These are phyloP conservation scores for Hypomontagnella monticulosa DNA, from an alignment of 495 filamentous ascomycete species.

Conservation along the genomic window DNA sequence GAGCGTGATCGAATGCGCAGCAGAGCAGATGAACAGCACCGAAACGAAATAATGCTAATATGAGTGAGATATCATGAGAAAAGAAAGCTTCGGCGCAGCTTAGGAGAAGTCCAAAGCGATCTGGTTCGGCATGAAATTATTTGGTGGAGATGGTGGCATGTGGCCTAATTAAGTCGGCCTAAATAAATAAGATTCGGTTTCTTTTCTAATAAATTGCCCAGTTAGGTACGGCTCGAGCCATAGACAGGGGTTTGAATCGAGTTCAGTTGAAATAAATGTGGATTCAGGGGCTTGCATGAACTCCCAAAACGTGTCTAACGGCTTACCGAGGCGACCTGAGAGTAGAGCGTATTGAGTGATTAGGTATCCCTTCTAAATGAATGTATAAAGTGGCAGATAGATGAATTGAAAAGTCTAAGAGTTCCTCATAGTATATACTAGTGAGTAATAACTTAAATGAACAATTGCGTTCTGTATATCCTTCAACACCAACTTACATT, in stretches of 20 bases:
- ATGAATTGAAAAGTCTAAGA: too few relatives aligned
- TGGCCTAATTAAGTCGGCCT: conserved; percentile 37
- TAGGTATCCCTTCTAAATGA: neutral
- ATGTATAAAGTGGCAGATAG: too few relatives aligned
- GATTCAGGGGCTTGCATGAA: conserved; percentile 41
- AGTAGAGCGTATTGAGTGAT: conserved; percentile 9
- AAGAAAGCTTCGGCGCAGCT: neutral
- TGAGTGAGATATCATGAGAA: too few relatives aligned
- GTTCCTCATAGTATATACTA: too few relatives aligned
- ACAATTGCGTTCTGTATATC: too few relatives aligned
- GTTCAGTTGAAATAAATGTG: conserved; percentile 26
- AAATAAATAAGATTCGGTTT: conserved; percentile 19
- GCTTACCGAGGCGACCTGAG: conserved; percentile 39
- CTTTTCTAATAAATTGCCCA: conserved; percentile 42
- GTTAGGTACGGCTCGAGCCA: conserved; percentile 21
- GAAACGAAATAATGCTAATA: neutral
- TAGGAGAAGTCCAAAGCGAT: neutral
- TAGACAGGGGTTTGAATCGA: conserved; percentile 3
- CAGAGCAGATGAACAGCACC: conserved; percentile 2
- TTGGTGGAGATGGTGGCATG: conserved; percentile 24
- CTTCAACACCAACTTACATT: too few relatives aligned
- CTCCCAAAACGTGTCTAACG: conserved; percentile 34
- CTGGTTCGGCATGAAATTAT: conserved; percentile 20
- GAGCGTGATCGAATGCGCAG: conserved; percentile 12
- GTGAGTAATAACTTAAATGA: too few relatives aligned